Percentiles rank a stretch among this genome's conserved stretches.
phyloP scores from a whole-genome alignment of 306 rosid species.

The Morella rubra region DNA sequence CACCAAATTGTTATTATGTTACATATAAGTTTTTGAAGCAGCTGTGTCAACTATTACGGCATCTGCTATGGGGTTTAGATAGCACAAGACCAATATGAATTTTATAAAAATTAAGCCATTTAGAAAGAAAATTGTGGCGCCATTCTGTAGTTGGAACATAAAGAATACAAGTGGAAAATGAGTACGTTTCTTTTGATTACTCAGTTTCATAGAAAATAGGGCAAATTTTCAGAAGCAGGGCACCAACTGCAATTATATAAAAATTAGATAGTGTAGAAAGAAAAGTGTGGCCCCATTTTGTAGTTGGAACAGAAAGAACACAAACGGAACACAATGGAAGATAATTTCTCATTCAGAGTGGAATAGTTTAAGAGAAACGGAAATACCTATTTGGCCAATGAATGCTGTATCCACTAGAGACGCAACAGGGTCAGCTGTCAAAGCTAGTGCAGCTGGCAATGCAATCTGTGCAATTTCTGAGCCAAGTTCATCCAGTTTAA shows the following conservation, averaged over 20 bases:
- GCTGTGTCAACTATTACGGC: neutral
- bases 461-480: slow-evolving; percentile 78
- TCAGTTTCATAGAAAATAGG: neutral
- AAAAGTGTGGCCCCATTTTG: neutral
- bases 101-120: too few species aligned
- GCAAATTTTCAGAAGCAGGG: neutral
- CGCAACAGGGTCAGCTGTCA: slow-evolving; percentile 94
- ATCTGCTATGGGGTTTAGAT: neutral
- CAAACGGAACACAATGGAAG: neutral
- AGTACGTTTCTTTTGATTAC: too few species aligned
- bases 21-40: neutral
- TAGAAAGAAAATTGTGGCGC: too few species aligned
- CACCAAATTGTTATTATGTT: neutral
- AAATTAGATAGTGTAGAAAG: neutral
- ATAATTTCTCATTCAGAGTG: neutral
- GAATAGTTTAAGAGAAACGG: neutral
- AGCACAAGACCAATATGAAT: too few species aligned
- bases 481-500: slow-evolving; percentile 67
- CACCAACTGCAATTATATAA: neutral
- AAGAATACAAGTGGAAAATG: too few species aligned
- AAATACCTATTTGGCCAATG: slow-evolving; percentile 84
- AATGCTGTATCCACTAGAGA: slow-evolving; percentile 91
- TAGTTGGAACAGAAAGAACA: neutral
- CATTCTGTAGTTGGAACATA: too few species aligned
- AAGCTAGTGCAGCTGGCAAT: slow-evolving; percentile 85